These are phyloP conservation scores for Heliophila coronopifolia DNA, from an alignment of 441 rosid genomes.

Conservation along the genomic window DNA sequence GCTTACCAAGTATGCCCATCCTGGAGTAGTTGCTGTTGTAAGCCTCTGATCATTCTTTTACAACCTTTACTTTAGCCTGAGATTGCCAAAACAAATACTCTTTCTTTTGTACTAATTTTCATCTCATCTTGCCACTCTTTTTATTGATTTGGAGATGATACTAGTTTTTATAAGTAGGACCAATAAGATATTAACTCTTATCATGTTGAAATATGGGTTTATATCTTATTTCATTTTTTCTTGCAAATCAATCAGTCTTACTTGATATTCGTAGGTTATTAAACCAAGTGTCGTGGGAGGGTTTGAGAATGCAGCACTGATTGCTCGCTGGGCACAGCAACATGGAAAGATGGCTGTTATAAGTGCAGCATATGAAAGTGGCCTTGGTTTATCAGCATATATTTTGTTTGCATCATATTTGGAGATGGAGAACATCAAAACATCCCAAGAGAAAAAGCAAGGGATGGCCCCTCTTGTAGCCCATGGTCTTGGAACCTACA, in stretches of 20 bases:
- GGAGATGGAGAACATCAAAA: slow-evolving; percentile 52
- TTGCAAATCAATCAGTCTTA: neutral
- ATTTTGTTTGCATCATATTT: slow-evolving; percentile 60
- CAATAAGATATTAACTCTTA: neutral
- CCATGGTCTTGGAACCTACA: slow-evolving; percentile 93
- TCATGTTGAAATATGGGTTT: neutral
- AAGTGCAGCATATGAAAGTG: slow-evolving; percentile 87
- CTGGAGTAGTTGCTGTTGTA: slow-evolving; percentile 83
- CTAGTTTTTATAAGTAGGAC: neutral
- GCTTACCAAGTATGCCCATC: slow-evolving; percentile 63
- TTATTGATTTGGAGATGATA: neutral
- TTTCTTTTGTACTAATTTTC: slow-evolving; percentile 9
- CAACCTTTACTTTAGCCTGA: slow-evolving; percentile 12
- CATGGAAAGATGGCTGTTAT: slow-evolving; percentile 84
- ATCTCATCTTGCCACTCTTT: neutral
- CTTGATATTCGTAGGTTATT: slow-evolving; percentile 49
- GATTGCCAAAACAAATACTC: neutral
- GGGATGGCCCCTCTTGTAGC: slow-evolving; percentile 44
- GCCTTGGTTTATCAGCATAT: slow-evolving; percentile 70
- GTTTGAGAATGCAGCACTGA: slow-evolving; percentile 68
- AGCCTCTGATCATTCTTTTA: slow-evolving; percentile 32
- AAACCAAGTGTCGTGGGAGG: slow-evolving; percentile 95
- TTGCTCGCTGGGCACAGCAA: slow-evolving; percentile 84
- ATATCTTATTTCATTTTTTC: neutral
- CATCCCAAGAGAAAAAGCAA: slow-evolving; percentile 34